Percentiles rank a stretch among this genome's conserved stretches.
Conservation (phyloP, 495 filamentous ascomycete species). For the Penicillium malachiteum region DNA sequence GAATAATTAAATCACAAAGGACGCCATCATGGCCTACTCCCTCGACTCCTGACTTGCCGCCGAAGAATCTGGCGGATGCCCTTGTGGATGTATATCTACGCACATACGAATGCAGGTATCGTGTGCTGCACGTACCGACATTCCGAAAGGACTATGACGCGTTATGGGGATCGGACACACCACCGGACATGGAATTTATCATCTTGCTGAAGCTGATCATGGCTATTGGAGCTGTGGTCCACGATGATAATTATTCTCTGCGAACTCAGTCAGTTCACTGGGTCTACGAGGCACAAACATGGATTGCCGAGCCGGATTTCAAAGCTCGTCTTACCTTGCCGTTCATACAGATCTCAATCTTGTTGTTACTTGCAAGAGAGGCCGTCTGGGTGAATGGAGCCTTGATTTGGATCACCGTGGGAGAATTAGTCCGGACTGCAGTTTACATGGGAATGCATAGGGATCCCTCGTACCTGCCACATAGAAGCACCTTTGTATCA, state of each 20-base stretch:
- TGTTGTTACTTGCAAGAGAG: constrained; percentile 50
- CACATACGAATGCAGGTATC: constrained; percentile 46
- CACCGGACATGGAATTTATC: constrained; percentile 25
- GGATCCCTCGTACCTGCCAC: constrained; percentile 49
- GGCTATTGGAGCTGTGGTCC: constrained; percentile 46
- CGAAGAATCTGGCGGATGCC: constrained; percentile 40
- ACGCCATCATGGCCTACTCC: constrained; percentile 41
- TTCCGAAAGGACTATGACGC: constrained; percentile 46
- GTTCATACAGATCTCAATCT: constrained; percentile 47
- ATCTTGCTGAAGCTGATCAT: constrained; percentile 53
- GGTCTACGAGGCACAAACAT: constrained; percentile 53
- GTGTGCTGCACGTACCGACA: constrained; percentile 58
- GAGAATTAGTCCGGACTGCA: constrained; percentile 53
- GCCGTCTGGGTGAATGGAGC: constrained; percentile 45
- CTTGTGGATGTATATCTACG: constrained; percentile 41
- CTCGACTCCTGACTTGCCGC: constrained; percentile 37
- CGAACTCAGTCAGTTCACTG: constrained; percentile 42
- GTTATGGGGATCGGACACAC: constrained; percentile 24
- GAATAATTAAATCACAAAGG: constrained; percentile 43
- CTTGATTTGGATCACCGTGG: constrained; percentile 56
- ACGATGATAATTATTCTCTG: constrained; percentile 34
- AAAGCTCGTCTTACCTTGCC: constrained; percentile 46
- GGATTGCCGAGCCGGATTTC: constrained; percentile 50
- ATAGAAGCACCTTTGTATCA: constrained; percentile 34
- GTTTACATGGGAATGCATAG: constrained; percentile 62